Percentiles rank a stretch among this genome's conserved stretches.
Conservation (phyloP, 1,139 yeast species). For the Taphrina confusa region DNA sequence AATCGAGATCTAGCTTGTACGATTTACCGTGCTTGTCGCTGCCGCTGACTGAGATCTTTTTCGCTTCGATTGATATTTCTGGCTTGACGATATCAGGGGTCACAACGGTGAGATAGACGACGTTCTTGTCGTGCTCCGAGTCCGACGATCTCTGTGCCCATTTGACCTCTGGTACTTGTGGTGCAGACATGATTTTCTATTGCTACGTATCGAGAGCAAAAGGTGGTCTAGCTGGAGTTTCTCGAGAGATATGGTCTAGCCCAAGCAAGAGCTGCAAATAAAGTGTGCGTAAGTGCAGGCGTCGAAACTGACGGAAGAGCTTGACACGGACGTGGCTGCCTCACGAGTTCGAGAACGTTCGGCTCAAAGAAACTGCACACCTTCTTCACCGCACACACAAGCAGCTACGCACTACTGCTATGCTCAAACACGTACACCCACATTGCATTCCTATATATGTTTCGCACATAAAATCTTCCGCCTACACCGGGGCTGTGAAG, state of each 20-base stretch:
- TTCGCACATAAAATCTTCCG: too few relatives aligned
- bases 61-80: constrained; percentile 63
- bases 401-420: too few relatives aligned
- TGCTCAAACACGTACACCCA: too few relatives aligned
- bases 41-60: constrained; percentile 60
- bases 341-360: constrained; percentile 22
- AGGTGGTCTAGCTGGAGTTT: too few relatives aligned
- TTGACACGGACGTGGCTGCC: not conserved
- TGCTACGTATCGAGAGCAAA: too few relatives aligned
- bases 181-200: constrained; percentile 8
- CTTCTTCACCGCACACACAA: too few relatives aligned
- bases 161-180: constrained; percentile 34
- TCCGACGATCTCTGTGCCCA: constrained; percentile 62
- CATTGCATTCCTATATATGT: too few relatives aligned
- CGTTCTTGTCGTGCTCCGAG: constrained; percentile 68
- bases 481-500: too few relatives aligned
- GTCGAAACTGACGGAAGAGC: constrained; percentile 11
- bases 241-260: too few relatives aligned
- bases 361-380: too few relatives aligned
- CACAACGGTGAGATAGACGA: constrained; percentile 71
- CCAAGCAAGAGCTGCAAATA: constrained; percentile 8
- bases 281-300: constrained; percentile 12
- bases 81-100: constrained; percentile 70
- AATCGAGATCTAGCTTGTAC: constrained; percentile 40
- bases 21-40: constrained; percentile 52